Conservation (phyloP, 371 early-diverging fungal species). For the Umbelopsis sp. region DNA sequence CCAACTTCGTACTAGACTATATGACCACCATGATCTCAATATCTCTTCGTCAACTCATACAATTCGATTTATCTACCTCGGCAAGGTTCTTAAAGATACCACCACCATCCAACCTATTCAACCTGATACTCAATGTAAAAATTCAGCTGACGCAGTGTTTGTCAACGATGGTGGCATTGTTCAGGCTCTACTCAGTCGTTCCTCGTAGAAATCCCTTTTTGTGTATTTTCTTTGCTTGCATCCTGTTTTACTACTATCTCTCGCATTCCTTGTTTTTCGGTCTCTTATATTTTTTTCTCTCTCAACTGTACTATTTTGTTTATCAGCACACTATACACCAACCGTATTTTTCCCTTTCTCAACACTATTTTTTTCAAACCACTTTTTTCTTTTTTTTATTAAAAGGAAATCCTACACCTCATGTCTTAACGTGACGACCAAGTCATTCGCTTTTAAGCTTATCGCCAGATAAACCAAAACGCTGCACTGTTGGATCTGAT, state of each 20-base stretch:
- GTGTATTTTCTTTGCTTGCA: not conserved
- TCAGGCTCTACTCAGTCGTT: conserved; percentile 2
- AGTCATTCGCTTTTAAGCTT: no score
- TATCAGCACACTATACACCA: not conserved
- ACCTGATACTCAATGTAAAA: not conserved
- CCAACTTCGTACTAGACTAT: conserved; percentile 36
- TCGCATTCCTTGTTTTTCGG: not conserved
- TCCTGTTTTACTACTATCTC: not conserved
- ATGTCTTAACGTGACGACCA: no score
- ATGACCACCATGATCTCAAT: conserved; percentile 23
- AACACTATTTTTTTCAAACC: no score
- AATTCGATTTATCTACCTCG: conserved; percentile 44
- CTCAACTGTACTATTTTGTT: not conserved
- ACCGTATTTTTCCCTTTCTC: not conserved
- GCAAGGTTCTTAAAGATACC: conserved; percentile 34
- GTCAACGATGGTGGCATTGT: conserved; percentile 10
- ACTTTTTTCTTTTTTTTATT: no score
- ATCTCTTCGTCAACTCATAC: conserved; percentile 30
- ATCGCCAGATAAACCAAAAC: no score
- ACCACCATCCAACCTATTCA: conserved; percentile 13
- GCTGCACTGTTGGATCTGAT: no score
- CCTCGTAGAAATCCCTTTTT: not conserved
- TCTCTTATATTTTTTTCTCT: not conserved
- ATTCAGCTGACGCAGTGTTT: conserved; percentile 2
- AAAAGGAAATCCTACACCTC: no score